Percentiles rank a stretch among this genome's conserved stretches.
These are phyloP conservation scores for Huntiella moniliformis DNA, from an alignment of 2,329 filamentous ascomycete genomes.

Conservation along the genomic window DNA sequence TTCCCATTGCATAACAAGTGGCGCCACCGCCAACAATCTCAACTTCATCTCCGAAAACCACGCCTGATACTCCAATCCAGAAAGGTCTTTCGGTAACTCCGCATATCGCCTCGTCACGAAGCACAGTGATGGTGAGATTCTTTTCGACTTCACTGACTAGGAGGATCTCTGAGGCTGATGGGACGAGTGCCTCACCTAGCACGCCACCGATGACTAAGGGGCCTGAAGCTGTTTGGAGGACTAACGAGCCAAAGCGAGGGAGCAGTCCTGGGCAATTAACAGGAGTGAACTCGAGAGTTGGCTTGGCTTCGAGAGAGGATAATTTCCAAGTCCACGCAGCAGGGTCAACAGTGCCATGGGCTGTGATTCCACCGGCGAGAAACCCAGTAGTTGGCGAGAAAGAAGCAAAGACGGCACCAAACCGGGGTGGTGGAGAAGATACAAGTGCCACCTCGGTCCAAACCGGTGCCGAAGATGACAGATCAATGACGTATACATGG, in stretches of 20 bases:
- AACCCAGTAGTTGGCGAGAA: slow-evolving; percentile 30
- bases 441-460: no score
- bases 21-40: slow-evolving; percentile 62
- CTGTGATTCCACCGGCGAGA: slow-evolving; percentile 51
- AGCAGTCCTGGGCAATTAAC: background rate
- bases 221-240: slow-evolving; percentile 19
- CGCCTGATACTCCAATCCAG: slow-evolving; percentile 47
- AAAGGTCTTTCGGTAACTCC: slow-evolving; percentile 29
- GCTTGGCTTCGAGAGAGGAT: background rate
- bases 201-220: slow-evolving; percentile 14
- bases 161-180: slow-evolving; percentile 6
- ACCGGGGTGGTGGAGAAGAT: slow-evolving; percentile 16
- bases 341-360: slow-evolving; percentile 41
- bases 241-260: slow-evolving; percentile 5
- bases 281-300: background rate
- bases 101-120: slow-evolving; percentile 3
- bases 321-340: slow-evolving; percentile 49
- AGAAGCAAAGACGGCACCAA: slow-evolving; percentile 23
- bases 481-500: slow-evolving; percentile 31
- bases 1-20: slow-evolving; percentile 80
- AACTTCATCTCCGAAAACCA: slow-evolving; percentile 25
- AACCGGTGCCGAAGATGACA: background rate
- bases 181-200: slow-evolving; percentile 1
- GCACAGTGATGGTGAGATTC: background rate
- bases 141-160: background rate